Conservation (phyloP, 768 basidiomycete genomes). For the Trametes cingulata region DNA sequence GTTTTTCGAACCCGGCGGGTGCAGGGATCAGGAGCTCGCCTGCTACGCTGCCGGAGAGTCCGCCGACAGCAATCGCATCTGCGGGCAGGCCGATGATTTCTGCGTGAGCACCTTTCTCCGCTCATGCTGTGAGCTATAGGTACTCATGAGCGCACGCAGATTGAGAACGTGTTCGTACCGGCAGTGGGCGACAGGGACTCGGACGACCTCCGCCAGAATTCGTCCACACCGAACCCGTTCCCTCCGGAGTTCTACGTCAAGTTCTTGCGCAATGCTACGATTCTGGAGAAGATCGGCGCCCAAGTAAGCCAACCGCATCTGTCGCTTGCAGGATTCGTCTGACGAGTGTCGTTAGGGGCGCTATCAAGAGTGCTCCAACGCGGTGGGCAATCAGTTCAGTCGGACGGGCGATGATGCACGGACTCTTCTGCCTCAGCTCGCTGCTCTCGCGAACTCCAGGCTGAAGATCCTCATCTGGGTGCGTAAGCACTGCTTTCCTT, state of each 20-base stretch:
- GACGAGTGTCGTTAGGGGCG: constrained; percentile 27
- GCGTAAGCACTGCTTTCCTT: constrained; percentile 27
- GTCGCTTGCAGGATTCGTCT: background rate
- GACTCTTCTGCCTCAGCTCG: constrained; percentile 51
- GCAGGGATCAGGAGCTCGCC: constrained; percentile 52
- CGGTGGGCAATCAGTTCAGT: constrained; percentile 43
- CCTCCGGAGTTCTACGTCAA: constrained; percentile 58
- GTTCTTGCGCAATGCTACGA: constrained; percentile 41
- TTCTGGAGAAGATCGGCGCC: constrained; percentile 53
- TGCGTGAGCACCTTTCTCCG: constrained; percentile 46
- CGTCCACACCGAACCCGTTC: constrained; percentile 44
- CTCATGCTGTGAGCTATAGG: background rate
- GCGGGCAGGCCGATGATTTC: constrained; percentile 50
- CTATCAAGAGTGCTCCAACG: constrained; percentile 51
- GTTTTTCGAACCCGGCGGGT: constrained; percentile 51
- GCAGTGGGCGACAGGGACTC: constrained; percentile 54
- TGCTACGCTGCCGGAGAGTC: constrained; percentile 58
- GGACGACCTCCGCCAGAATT: constrained; percentile 59
- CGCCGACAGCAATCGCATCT: constrained; percentile 48
- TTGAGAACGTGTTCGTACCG: constrained; percentile 48
- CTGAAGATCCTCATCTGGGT: constrained; percentile 45
- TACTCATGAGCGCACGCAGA: constrained; percentile 31
- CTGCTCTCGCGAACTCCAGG: constrained; percentile 44
- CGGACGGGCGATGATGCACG: constrained; percentile 65
- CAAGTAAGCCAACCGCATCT: background rate